These are phyloP conservation scores for Endocarpon pusillum DNA, from an alignment of 495 filamentous ascomycete genomes.

Conservation along the genomic window DNA sequence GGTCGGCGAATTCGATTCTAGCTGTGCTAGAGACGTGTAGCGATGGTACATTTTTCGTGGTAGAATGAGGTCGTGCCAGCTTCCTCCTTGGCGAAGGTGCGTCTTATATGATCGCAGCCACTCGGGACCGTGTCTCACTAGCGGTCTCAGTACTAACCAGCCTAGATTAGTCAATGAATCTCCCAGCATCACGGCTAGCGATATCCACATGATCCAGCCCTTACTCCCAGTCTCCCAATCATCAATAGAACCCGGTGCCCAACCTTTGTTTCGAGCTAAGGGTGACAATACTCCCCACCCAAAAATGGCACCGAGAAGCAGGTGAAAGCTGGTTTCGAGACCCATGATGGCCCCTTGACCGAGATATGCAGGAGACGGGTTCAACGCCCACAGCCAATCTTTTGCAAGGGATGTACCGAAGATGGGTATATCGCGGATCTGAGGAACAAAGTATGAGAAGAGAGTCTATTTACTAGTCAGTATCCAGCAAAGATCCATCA, in stretches of 20 bases:
- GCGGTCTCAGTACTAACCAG: constrained; percentile 52
- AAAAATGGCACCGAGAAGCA: constrained; percentile 79
- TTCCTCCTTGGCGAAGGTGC: no score
- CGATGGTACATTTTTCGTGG: no score
- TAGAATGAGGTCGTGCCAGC: no score
- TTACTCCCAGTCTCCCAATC: constrained; percentile 87
- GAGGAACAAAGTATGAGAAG: constrained; percentile 80
- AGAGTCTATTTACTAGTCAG: constrained; percentile 41
- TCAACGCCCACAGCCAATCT: constrained; percentile 90
- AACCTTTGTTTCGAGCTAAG: constrained; percentile 64
- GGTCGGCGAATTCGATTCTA: no score
- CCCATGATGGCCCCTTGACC: constrained; percentile 70
- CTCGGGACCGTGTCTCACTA: constrained; percentile 25
- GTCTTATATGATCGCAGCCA: constrained; percentile 6
- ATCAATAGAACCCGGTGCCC: constrained; percentile 72
- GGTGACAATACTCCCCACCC: constrained; percentile 90
- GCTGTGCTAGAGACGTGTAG: no score
- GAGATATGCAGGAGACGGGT: constrained; percentile 86
- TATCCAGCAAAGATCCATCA: constrained; percentile 1
- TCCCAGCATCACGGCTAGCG: constrained; percentile 88
- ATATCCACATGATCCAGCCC: constrained; percentile 97
- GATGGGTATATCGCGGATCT: constrained; percentile 68
- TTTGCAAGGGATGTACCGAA: constrained; percentile 58
- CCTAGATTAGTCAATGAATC: constrained; percentile 80
- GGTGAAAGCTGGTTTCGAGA: constrained; percentile 81